Conservation (phyloP, 805 yeast genomes). For the Barnettozyma salicaria region DNA sequence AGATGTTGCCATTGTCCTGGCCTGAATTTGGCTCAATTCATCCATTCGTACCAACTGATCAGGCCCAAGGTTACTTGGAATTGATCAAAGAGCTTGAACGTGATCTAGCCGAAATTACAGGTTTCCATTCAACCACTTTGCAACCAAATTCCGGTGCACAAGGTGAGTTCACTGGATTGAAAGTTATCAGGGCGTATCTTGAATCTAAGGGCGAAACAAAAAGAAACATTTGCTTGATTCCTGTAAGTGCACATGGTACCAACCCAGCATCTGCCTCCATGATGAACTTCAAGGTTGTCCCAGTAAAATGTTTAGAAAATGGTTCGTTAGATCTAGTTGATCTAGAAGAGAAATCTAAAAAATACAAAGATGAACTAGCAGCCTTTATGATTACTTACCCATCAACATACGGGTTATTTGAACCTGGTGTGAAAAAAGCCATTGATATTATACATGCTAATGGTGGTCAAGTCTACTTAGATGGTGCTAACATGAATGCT, state of each 20-base stretch:
- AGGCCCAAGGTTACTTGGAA: conserved; percentile 82
- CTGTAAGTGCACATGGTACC: conserved; percentile 97
- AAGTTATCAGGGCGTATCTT: conserved; percentile 76
- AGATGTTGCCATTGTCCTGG: conserved; percentile 92
- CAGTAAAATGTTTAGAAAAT: conserved; percentile 78
- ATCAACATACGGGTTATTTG: conserved; percentile 93
- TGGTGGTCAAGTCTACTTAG: conserved; percentile 96
- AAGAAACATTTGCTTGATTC: conserved; percentile 87
- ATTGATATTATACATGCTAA: conserved; percentile 75
- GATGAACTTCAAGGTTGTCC: conserved; percentile 91
- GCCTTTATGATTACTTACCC: conserved; percentile 97
- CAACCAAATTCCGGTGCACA: conserved; percentile 99
- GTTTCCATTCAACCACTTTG: conserved; percentile 81
- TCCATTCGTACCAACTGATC: conserved; percentile 87
- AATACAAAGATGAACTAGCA: conserved; percentile 67
- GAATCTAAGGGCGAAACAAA: conserved; percentile 61
- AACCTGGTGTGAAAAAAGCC: conserved; percentile 82
- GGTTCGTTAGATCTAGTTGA: conserved; percentile 86
- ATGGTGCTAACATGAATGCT: conserved; percentile 99
- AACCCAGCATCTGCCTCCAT: conserved; percentile 98
- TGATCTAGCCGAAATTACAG: conserved; percentile 88
- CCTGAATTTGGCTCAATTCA: conserved; percentile 86
- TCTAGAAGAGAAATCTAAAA: conserved; percentile 62
- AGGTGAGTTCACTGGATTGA: conserved; percentile 93
- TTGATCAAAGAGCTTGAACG: conserved; percentile 69